Evolutionary conservation across 495 filamentous ascomycete species (phyloP).

Genomic region (Sordaria brevicollis): DNA sequence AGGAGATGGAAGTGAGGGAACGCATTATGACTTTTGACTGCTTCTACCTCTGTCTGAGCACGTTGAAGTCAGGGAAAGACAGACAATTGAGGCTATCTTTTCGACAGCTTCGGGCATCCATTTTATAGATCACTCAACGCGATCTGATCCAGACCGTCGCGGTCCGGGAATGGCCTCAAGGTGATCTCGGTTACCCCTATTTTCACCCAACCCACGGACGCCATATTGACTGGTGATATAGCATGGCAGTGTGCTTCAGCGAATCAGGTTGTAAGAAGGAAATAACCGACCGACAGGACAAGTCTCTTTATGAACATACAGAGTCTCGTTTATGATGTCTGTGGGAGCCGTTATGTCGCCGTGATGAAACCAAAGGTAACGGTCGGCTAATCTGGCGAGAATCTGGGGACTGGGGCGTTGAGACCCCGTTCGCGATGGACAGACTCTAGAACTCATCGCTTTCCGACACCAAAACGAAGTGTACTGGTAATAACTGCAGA

Average conservation of each 20-base stretch:
- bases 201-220: background rate
- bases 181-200: background rate
- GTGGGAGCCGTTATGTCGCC: background rate
- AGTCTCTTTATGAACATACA: background rate
- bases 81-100: background rate
- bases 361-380: background rate
- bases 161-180: background rate
- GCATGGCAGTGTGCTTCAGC: background rate
- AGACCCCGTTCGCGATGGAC: background rate
- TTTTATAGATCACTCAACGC: background rate
- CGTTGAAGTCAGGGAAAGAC: background rate
- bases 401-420: background rate
- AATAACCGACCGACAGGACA: background rate
- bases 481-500: background rate
- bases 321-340: background rate
- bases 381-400: background rate
- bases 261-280: background rate
- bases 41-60: background rate
- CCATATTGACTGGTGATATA: background rate
- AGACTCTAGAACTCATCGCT: background rate
- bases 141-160: background rate
- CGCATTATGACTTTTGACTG: background rate
- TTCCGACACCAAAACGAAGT: background rate
- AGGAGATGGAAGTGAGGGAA: background rate
- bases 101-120: background rate